Percentiles rank a stretch among this genome's conserved stretches.
Evolutionary conservation across 495 filamentous ascomycete genomes (phyloP).

Genomic region (Immersiella caudata): DNA sequence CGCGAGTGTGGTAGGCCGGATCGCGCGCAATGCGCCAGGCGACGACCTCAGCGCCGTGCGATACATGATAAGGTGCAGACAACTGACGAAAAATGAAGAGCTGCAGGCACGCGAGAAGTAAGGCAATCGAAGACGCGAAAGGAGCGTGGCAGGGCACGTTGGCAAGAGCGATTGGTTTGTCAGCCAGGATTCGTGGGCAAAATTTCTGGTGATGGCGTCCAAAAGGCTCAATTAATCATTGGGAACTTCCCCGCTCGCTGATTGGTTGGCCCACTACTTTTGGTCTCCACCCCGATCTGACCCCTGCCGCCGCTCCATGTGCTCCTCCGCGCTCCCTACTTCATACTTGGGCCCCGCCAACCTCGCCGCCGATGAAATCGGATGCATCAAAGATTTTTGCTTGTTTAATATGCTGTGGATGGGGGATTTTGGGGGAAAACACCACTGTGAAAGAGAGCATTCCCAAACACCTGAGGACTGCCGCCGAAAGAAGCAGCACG

Average conservation of each 20-base stretch:
- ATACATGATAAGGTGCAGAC: slow-evolving; percentile 54
- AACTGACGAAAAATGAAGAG: slow-evolving; percentile 20
- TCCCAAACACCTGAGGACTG: too few relatives aligned
- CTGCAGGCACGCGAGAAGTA: not conserved
- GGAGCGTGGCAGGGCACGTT: slow-evolving; percentile 18
- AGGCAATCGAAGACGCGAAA: slow-evolving; percentile 16
- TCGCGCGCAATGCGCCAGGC: slow-evolving; percentile 50
- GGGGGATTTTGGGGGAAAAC: too few relatives aligned
- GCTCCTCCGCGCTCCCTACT: too few relatives aligned
- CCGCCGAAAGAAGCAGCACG: too few relatives aligned
- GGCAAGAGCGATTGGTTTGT: slow-evolving; percentile 13
- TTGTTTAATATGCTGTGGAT: too few relatives aligned
- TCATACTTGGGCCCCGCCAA: too few relatives aligned
- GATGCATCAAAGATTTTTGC: too few relatives aligned
- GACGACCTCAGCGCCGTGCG: slow-evolving; percentile 60
- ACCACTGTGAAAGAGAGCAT: too few relatives aligned
- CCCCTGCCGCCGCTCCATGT: not conserved
- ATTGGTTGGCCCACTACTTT: not conserved
- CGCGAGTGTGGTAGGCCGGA: slow-evolving; percentile 36
- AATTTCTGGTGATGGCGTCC: slow-evolving; percentile 22
- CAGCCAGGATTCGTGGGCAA: slow-evolving; percentile 15
- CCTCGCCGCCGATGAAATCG: too few relatives aligned
- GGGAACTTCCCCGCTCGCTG: not conserved
- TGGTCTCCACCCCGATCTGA: not conserved
- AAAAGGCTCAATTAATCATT: slow-evolving; percentile 13